Evolutionary conservation across 306 rosid species (phyloP).

Genomic region (Luffa acutangula): DNA sequence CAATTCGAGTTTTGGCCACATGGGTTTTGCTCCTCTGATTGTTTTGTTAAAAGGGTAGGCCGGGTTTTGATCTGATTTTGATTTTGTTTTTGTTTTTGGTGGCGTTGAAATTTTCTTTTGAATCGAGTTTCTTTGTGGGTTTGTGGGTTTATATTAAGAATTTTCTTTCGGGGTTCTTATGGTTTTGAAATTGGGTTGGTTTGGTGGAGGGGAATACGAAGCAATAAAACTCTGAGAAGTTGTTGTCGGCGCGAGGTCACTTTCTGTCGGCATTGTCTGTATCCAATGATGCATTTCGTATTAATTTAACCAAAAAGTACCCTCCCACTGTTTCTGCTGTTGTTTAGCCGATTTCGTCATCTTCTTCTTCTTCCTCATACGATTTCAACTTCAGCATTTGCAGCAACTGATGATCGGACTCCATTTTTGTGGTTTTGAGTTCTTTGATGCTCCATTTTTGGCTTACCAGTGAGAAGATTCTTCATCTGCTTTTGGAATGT

Average conservation of each 20-base stretch:
- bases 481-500: slow-evolving; percentile 32
- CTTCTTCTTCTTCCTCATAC: background rate
- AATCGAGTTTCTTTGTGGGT: background rate
- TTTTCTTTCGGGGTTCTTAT: background rate
- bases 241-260: slow-evolving; percentile 84
- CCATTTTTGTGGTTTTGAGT: background rate
- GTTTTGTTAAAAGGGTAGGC: background rate
- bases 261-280: slow-evolving; percentile 83
- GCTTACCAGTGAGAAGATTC: slow-evolving; percentile 4
- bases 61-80: background rate
- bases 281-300: slow-evolving; percentile 36
- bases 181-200: slow-evolving; percentile 31
- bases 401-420: slow-evolving; percentile 1
- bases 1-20: background rate
- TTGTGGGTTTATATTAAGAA: background rate
- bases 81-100: background rate
- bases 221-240: slow-evolving; percentile 24
- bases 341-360: slow-evolving; percentile 11
- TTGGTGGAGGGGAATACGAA: slow-evolving; percentile 31
- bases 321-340: slow-evolving; percentile 25
- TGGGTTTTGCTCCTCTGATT: slow-evolving; percentile 4
- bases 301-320: slow-evolving; percentile 31
- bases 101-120: background rate
- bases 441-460: background rate
- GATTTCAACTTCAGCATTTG: background rate